Conservation (phyloP, 148 eudicot genomes). For the Silene conica region DNA sequence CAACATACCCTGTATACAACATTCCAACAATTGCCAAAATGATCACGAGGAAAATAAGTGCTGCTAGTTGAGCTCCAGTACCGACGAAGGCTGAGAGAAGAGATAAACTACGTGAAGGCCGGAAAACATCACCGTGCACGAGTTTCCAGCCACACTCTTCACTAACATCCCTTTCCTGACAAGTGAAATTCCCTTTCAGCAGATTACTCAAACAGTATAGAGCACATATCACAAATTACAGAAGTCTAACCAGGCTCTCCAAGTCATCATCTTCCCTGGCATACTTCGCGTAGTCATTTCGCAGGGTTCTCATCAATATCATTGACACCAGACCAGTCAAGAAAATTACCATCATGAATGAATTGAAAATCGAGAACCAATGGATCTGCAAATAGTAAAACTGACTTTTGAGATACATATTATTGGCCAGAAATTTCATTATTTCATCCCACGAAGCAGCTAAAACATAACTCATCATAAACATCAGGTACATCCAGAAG, state of each 20-base stretch:
- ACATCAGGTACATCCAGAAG: background rate
- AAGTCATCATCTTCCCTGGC: slow-evolving; percentile 96
- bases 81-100: slow-evolving; percentile 67
- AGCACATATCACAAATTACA: background rate
- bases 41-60: slow-evolving; percentile 76
- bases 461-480: background rate
- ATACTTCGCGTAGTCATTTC: slow-evolving; percentile 97
- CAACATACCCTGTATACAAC: slow-evolving; percentile 59
- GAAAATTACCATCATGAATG: slow-evolving; percentile 99
- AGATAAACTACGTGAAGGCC: slow-evolving; percentile 64
- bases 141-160: slow-evolving; percentile 96
- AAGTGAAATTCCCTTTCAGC: background rate
- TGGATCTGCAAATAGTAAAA: slow-evolving; percentile 61
- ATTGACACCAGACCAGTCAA: slow-evolving; percentile 91
- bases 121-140: slow-evolving; percentile 90
- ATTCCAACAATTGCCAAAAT: slow-evolving; percentile 67
- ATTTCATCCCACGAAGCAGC: background rate
- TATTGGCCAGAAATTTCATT: background rate
- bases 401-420: background rate
- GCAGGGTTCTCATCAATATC: slow-evolving; percentile 90
- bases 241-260: slow-evolving; percentile 63
- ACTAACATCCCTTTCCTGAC: slow-evolving; percentile 87
- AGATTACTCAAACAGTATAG: background rate
- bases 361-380: slow-evolving; percentile 95
- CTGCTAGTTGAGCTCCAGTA: slow-evolving; percentile 77